Percentiles rank a stretch among this genome's conserved stretches.
phyloP scores from a whole-genome alignment of 768 basidiomycete genomes.

The Suillus decipiens region DNA sequence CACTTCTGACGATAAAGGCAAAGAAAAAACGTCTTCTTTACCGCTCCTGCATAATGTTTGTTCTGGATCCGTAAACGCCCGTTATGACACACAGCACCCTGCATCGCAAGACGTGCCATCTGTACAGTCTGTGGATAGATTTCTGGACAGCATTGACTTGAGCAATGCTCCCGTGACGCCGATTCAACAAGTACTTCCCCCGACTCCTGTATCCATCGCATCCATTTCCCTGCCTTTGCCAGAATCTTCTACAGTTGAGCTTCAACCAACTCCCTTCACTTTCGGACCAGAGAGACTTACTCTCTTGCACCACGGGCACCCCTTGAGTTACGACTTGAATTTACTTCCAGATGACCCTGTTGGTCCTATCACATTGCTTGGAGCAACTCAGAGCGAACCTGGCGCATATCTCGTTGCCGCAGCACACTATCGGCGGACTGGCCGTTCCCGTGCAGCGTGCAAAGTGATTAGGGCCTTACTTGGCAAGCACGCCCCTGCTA shows the following conservation, averaged over 20 bases:
- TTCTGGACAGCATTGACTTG: constrained; percentile 28
- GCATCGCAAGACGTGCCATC: background rate
- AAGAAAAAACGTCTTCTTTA: background rate
- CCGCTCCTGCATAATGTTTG: background rate
- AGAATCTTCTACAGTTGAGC: constrained; percentile 15
- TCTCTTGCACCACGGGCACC: constrained; percentile 29
- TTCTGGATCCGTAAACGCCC: background rate
- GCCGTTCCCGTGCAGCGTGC: constrained; percentile 32
- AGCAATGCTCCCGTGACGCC: constrained; percentile 15
- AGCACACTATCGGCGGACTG: constrained; percentile 36
- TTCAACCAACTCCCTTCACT: constrained; percentile 10
- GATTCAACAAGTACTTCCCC: constrained; percentile 14
- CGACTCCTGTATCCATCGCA: constrained; percentile 12
- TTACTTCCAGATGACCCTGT: constrained; percentile 32
- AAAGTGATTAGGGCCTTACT: constrained; percentile 30
- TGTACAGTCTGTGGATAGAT: constrained; percentile 21
- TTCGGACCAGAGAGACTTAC: constrained; percentile 18
- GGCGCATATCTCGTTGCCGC: constrained; percentile 32
- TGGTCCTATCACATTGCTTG: constrained; percentile 28
- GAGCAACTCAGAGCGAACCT: constrained; percentile 31
- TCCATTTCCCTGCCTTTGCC: constrained; percentile 18
- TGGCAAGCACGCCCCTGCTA: constrained; percentile 12
- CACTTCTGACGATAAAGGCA: background rate
- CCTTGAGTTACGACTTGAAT: constrained; percentile 30
- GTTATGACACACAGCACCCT: background rate